A percentile compares a stretch with the other conserved stretches of the same genome.
Evolutionary conservation across 2,329 filamentous ascomycete species (phyloP).

Genomic region (Pyrenophora graminea): DNA sequence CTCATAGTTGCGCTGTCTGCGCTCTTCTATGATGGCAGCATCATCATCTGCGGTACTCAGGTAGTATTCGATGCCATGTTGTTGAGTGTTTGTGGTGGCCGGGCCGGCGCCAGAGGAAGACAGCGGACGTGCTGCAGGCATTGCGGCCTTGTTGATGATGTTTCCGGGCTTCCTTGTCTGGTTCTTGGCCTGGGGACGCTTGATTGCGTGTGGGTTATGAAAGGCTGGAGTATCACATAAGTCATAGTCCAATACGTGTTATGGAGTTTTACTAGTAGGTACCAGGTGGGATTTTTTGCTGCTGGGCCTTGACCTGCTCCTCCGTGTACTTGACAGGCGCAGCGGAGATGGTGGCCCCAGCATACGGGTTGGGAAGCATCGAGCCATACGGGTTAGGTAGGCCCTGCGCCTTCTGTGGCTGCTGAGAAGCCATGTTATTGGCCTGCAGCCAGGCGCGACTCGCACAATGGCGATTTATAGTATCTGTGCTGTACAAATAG

Average conservation of each 20-base stretch:
- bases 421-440: slow-evolving; percentile 30
- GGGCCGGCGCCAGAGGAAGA: slow-evolving; percentile 22
- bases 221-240: slow-evolving; percentile 38
- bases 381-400: slow-evolving; percentile 36
- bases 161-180: slow-evolving; percentile 32
- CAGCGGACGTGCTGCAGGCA: slow-evolving; percentile 24
- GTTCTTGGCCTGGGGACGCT: slow-evolving; percentile 40
- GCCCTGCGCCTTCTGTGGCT: slow-evolving; percentile 28
- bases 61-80: slow-evolving; percentile 50
- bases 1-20: slow-evolving; percentile 72
- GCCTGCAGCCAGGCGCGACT: slow-evolving; percentile 10
- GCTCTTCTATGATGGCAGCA: slow-evolving; percentile 65
- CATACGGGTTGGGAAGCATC: slow-evolving; percentile 36
- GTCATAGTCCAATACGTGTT: slow-evolving; percentile 28
- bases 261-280: slow-evolving; percentile 32
- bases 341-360: slow-evolving; percentile 32
- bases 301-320: slow-evolving; percentile 39
- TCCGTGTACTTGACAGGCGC: slow-evolving; percentile 35
- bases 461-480: not conserved
- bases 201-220: slow-evolving; percentile 41
- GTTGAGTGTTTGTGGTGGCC: slow-evolving; percentile 17
- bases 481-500: not conserved
- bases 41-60: slow-evolving; percentile 87
- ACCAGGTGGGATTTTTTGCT: slow-evolving; percentile 41
- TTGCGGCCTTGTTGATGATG: slow-evolving; percentile 29